These are phyloP conservation scores for Coniosporium tulheliwenetii DNA, from an alignment of 2,329 filamentous ascomycete species.

Conservation along the genomic window DNA sequence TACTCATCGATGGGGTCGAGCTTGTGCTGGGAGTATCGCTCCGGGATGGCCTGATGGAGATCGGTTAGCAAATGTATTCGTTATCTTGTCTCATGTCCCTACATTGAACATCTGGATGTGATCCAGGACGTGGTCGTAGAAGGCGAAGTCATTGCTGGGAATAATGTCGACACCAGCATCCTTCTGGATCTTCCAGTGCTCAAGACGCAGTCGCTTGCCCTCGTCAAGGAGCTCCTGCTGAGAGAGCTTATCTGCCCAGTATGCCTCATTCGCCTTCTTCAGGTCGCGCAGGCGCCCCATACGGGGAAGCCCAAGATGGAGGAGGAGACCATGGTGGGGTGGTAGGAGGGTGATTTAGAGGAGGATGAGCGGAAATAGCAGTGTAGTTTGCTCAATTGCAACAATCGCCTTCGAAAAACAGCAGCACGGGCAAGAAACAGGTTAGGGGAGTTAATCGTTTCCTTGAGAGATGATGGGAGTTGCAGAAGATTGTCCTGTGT, in stretches of 20 bases:
- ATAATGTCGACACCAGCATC: constrained; percentile 94
- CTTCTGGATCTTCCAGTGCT: constrained; percentile 99
- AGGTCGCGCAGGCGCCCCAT: constrained; percentile 98
- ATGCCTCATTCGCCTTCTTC: constrained; percentile 99
- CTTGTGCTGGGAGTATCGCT: constrained; percentile 82
- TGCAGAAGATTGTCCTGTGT: too few species aligned
- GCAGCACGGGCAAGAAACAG: too few species aligned
- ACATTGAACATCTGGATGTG: constrained; percentile 97
- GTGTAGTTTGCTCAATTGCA: too few species aligned
- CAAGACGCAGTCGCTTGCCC: constrained; percentile 90
- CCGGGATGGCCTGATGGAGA: constrained; percentile 56
- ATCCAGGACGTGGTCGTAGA: constrained; percentile 94
- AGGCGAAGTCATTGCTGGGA: constrained; percentile 98
- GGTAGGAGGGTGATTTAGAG: too few species aligned
- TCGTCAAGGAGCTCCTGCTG: constrained; percentile 81
- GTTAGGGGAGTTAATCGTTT: too few species aligned
- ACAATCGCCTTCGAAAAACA: too few species aligned
- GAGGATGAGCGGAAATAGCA: too few species aligned
- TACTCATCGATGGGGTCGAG: constrained; percentile 87
- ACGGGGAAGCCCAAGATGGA: constrained; percentile 93
- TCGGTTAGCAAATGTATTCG: not conserved
- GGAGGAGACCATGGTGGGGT: constrained; percentile 30
- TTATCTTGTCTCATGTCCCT: constrained; percentile 24
- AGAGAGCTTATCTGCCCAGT: constrained; percentile 89
- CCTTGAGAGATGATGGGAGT: too few species aligned